A percentile compares a stretch with the other conserved stretches of the same genome.
phyloP scores from a whole-genome alignment of 2,329 filamentous ascomycete genomes.

The Scortechinia acanthostroma region DNA sequence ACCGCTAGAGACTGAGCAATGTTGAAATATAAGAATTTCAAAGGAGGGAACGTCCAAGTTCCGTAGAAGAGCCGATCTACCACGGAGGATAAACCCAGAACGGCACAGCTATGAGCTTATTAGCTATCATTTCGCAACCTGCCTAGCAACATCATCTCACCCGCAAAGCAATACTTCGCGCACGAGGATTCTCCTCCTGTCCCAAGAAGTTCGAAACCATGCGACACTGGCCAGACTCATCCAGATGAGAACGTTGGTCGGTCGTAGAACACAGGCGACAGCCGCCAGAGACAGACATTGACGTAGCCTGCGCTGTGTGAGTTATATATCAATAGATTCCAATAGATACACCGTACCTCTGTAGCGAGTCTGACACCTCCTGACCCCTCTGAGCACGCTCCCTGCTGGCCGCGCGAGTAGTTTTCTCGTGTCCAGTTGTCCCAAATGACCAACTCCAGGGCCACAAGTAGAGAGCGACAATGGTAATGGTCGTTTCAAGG shows the following conservation, averaged over 20 bases:
- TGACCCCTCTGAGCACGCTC: too few relatives aligned
- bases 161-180: neutral
- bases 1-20: conserved; percentile 55
- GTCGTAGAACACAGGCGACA: conserved; percentile 52
- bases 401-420: too few relatives aligned
- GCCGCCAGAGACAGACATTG: conserved; percentile 38
- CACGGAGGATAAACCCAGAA: conserved; percentile 23
- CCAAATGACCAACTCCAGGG: conserved; percentile 38
- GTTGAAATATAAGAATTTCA: conserved; percentile 61
- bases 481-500: conserved; percentile 55
- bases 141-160: neutral
- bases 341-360: conserved; percentile 9
- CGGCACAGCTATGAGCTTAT: neutral
- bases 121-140: neutral
- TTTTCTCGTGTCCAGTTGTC: too few relatives aligned
- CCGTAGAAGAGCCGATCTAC: conserved; percentile 51
- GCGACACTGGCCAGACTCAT: conserved; percentile 25
- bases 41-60: conserved; percentile 52
- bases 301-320: conserved; percentile 8
- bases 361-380: too few relatives aligned
- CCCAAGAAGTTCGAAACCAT: neutral
- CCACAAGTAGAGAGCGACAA: conserved; percentile 50
- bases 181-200: neutral
- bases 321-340: conserved; percentile 11
- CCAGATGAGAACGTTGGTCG: conserved; percentile 61